Percentiles rank a stretch among this genome's conserved stretches.
Evolutionary conservation across 345 rosid genomes (phyloP).

Genomic region (Raphanus raphanistrum): DNA sequence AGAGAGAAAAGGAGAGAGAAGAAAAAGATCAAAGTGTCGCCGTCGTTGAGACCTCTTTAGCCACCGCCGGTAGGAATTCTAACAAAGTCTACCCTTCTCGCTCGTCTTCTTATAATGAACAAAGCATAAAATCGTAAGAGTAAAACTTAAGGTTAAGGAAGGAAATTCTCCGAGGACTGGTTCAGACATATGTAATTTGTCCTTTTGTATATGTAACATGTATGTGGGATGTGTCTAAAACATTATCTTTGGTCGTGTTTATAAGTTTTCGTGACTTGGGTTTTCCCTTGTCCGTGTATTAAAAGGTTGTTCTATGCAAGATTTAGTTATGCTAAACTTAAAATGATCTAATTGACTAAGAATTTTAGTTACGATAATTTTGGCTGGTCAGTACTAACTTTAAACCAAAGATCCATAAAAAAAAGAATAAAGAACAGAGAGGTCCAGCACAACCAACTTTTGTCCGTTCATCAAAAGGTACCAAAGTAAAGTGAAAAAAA

Average conservation of each 20-base stretch:
- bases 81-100: slow-evolving; percentile 26
- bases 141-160: not conserved
- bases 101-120: slow-evolving; percentile 8
- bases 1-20: slow-evolving; percentile 11
- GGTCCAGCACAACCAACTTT: slow-evolving; percentile 24
- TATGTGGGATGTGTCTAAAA: slow-evolving; percentile 11
- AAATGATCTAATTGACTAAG: not conserved
- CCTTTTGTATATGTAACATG: slow-evolving; percentile 4
- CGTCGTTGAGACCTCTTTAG: slow-evolving; percentile 5
- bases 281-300: not conserved
- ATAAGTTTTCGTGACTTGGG: not conserved
- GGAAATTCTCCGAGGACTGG: not conserved
- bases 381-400: not conserved
- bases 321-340: not conserved
- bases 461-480: slow-evolving; percentile 15
- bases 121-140: slow-evolving; percentile 10
- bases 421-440: not conserved
- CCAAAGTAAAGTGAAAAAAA: slow-evolving; percentile 22
- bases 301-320: not conserved
- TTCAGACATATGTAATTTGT: slow-evolving; percentile 3
- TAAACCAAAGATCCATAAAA: slow-evolving; percentile 8
- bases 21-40: not conserved
- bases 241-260: slow-evolving; percentile 2
- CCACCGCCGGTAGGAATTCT: slow-evolving; percentile 2
- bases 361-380: slow-evolving; percentile 24